Evolutionary conservation across 2,329 filamentous ascomycete genomes (phyloP).

Genomic region (Alternaria sp.): DNA sequence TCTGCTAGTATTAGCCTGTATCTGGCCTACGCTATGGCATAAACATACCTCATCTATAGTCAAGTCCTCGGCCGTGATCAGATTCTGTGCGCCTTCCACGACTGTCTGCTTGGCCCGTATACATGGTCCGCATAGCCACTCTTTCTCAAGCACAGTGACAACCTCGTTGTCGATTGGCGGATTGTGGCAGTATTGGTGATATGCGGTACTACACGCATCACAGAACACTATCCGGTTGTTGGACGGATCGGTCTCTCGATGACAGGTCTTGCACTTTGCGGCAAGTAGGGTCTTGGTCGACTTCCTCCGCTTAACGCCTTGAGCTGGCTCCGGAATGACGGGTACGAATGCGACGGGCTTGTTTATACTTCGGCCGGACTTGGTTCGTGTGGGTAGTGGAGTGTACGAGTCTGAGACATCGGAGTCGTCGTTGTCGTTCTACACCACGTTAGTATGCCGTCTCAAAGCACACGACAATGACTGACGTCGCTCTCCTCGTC

Average conservation of each 20-base stretch:
- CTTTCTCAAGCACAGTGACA: conserved; percentile 70
- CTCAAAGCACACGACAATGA: conserved; percentile 12
- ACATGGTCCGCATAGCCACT: conserved; percentile 77
- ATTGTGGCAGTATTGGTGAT: conserved; percentile 84
- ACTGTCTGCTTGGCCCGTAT: conserved; percentile 43
- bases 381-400: conserved; percentile 71
- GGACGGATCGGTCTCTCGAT: conserved; percentile 74
- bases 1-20: conserved; percentile 53
- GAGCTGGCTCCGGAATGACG: conserved; percentile 59
- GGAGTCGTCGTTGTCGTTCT: conserved; percentile 47
- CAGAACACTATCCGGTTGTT: conserved; percentile 87
- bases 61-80: conserved; percentile 52
- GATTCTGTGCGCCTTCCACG: conserved; percentile 46
- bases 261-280: conserved; percentile 75
- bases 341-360: conserved; percentile 72
- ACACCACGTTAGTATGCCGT: conserved; percentile 26
- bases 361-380: conserved; percentile 77
- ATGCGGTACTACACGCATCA: conserved; percentile 80
- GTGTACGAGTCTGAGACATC: conserved; percentile 59
- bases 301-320: conserved; percentile 65
- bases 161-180: conserved; percentile 76
- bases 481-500: conserved; percentile 48
- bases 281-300: conserved; percentile 62
- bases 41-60: conserved; percentile 54
- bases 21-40: neutral